phyloP scores from a whole-genome alignment of 352 stramenopile genomes.

The Bremia lactucae region DNA sequence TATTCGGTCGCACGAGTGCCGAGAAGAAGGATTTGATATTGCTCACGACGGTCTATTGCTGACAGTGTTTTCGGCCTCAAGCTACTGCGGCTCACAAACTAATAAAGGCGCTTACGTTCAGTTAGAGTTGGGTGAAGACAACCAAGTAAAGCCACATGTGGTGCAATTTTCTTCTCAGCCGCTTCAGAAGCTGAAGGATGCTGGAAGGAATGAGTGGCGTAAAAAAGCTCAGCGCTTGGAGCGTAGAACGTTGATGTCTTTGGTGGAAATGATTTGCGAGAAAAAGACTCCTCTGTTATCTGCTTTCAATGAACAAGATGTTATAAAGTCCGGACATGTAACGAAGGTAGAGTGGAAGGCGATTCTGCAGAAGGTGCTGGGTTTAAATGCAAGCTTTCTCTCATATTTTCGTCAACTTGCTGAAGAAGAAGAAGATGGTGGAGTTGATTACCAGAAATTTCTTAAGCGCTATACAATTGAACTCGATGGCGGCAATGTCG shows the following conservation, averaged over 20 bases:
- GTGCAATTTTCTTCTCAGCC: slow-evolving; percentile 87
- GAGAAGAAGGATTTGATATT: slow-evolving; percentile 85
- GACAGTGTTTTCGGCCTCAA: slow-evolving; percentile 88
- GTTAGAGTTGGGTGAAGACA: slow-evolving; percentile 48
- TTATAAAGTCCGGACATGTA: slow-evolving; percentile 24
- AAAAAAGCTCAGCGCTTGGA: slow-evolving; percentile 67
- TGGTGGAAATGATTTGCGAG: slow-evolving; percentile 72
- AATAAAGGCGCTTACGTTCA: slow-evolving; percentile 84
- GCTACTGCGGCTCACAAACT: slow-evolving; percentile 86
- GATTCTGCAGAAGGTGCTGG: slow-evolving; percentile 41
- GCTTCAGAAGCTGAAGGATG: slow-evolving; percentile 58
- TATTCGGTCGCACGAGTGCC: slow-evolving; percentile 90
- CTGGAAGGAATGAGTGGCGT: slow-evolving; percentile 65
- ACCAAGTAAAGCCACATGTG: slow-evolving; percentile 83
- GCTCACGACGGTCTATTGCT: slow-evolving; percentile 77
- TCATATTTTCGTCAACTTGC: slow-evolving; percentile 64
- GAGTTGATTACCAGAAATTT: slow-evolving; percentile 65
- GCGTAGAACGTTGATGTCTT: slow-evolving; percentile 61
- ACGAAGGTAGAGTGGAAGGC: slow-evolving; percentile 65
- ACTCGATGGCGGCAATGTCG: slow-evolving; percentile 40
- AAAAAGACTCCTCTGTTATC: slow-evolving; percentile 50
- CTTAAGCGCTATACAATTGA: slow-evolving; percentile 67
- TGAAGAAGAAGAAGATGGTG: slow-evolving; percentile 25
- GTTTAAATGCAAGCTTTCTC: slow-evolving; percentile 52
- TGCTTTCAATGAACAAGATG: slow-evolving; percentile 41